Base-by-base conservation (phyloP, 2,329 filamentous ascomycete genomes). In the Stenocarpella maydis region DNA sequence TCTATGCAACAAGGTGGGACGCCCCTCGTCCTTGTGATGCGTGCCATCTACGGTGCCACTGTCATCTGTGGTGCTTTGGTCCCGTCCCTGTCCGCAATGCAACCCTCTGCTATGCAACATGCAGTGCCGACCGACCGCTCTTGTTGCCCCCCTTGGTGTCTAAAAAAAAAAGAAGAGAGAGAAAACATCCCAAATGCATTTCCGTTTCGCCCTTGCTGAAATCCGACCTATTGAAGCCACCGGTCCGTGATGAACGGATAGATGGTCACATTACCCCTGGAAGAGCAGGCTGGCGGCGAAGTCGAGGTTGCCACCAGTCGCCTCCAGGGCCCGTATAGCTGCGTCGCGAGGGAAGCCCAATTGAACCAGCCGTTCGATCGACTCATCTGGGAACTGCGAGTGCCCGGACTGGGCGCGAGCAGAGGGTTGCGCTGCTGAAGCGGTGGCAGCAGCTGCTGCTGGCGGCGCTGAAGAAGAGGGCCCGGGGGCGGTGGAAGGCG, bases 271-370 rank as follows among this genome's bases (percentile, higher is more conserved):
- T 75, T 77, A 85, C 58, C 82, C 81, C 70, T 86, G 82, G 74
- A 90, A 93, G 65, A 98, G 86, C 72, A 97, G 85, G 60, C 91
- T 90, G 55, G 94, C 95, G n/a, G 95, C 95, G 72, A 91, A 89
- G 72, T 98, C 93, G 9, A 98, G 88, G 76, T 98, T 93, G 24
- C 96, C 95, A 24, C 90, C 90, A 19, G 93, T 92, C 37, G 93
- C 93, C 75, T 94, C 89, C 64, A 99, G 83, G 2, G 95, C 94
- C 70, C 91, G 89, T 65, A 96, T 86, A 0, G 95, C 95, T 74
- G 93, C 87, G 71, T 92, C 87, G 65, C 91, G 86, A 2, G 90
- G 88, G 73, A 96, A 94, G 0, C 95, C 95, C 73, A 98, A 84
- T 55, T 89, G 87, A 58, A 92, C 86, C 45, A 98, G 87, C 75